phyloP scores from a whole-genome alignment of 2,329 filamentous ascomycete species.

The Chaetomiaceae sp. region DNA sequence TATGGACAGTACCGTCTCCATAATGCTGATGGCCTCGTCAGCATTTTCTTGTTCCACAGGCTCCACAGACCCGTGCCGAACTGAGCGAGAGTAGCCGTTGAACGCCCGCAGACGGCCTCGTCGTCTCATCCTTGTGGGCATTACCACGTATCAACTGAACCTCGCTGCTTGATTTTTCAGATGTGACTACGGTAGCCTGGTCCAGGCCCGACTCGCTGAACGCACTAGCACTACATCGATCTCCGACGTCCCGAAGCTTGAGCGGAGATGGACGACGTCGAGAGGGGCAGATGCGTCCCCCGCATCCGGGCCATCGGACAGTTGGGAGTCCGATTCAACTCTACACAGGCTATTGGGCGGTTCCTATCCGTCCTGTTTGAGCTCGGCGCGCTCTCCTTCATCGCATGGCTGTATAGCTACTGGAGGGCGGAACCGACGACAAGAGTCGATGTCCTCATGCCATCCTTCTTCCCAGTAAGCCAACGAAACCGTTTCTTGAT shows the following conservation, averaged over 20 bases:
- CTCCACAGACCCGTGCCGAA: too few relatives aligned
- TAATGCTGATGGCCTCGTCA: too few relatives aligned
- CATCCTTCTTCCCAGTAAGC: slow-evolving; percentile 25
- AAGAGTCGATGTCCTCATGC: slow-evolving; percentile 23
- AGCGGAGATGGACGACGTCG: background rate
- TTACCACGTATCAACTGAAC: too few relatives aligned
- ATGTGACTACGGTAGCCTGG: too few relatives aligned
- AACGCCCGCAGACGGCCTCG: too few relatives aligned
- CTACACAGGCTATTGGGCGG: slow-evolving; percentile 15
- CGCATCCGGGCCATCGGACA: background rate
- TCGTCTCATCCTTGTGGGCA: too few relatives aligned
- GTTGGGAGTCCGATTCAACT: slow-evolving; percentile 16
- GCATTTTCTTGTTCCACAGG: too few relatives aligned
- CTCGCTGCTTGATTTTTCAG: too few relatives aligned
- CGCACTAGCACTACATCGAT: background rate
- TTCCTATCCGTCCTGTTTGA: slow-evolving; percentile 13
- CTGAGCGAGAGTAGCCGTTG: too few relatives aligned
- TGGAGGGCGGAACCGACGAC: slow-evolving; percentile 18
- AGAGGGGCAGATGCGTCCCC: slow-evolving; percentile 4
- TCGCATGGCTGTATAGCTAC: slow-evolving; percentile 18
- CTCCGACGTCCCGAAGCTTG: background rate
- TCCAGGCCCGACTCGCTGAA: too few relatives aligned
- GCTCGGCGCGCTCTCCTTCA: slow-evolving; percentile 15
- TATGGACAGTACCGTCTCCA: too few relatives aligned
- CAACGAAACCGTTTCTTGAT: too few relatives aligned